Evolutionary conservation across 495 filamentous ascomycete species (phyloP), one percentile per base, ranked within the genome.

Genomic region (Podospora fimiseda): DNA sequence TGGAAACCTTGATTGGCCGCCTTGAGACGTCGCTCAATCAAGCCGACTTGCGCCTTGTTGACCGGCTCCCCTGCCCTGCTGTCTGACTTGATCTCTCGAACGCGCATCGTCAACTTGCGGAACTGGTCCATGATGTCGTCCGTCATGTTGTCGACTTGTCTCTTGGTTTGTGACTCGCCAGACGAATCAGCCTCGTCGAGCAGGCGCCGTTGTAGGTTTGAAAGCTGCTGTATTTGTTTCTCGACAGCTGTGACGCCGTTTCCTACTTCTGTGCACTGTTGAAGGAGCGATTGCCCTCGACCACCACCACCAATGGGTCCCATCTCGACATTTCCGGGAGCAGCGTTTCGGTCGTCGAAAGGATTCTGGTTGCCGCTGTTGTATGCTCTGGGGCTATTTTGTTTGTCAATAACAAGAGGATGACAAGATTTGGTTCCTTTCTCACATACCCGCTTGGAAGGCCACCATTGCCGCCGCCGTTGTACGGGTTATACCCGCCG

Each of bases 91-190:
- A 96, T 75, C 52, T 76, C 74, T 70, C 85, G 86, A 53, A 96
- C 79, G 37, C 85, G 82, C 27, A 82, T 80, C 46, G 79, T 83
- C 53, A 97, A 77, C 53, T 77, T 78, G 49, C 85, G 85, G 68
- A 94, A 95, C 21, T 81, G 72, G 41, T 80, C 81, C 79, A 93
- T 94, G 57, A 90, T 90, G 54, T 90, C 81, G 20, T 85, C 66
- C 56, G 75, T 77, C 36, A 84, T 62, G 40, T 62, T 58, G 43
- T 87, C 83, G 33, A 90, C 69, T 56, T 85, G 71, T 24, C 73
- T 67, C 53, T 79, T 79, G 39, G 75, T 76, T 20, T 70, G 68
- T 37, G 73, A 78, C 37, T 60, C 67, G 30, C 73, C 65, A 2
- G 74, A 74, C 38, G 73, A 72, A 56, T 83, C 79, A 43, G 80